Base-by-base conservation (phyloP, 768 basidiomycete species). In the Russula lepida region DNA sequence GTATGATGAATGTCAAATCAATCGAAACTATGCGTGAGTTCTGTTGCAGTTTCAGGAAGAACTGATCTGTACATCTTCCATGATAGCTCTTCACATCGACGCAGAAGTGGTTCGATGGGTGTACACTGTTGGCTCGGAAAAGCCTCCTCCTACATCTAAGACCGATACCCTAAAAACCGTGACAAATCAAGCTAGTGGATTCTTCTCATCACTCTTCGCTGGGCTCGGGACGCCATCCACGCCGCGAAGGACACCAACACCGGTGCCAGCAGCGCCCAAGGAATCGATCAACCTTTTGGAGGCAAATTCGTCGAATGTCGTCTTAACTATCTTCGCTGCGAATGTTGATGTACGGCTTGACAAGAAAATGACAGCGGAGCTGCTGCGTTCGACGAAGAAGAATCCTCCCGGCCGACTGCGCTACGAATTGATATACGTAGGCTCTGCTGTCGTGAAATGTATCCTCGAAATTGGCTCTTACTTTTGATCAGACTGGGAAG, bases 361-460 rank as follows among this genome's bases (percentile, higher is more conserved):
- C 64, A 79, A 81, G 72, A 89, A 86, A 68, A 74, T 88, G 52
- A 76, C 81, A 2, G 71, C 76, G 8, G 95, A 98, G 71, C 75
- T 98, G 33, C 81, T 88, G 60, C 79, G 95, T 60, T 90, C 92
- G 0, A 99, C 95, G 11, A 98, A 98, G 81, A 99, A 99, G 77
- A 86, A 89, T 58, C 89, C 92, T 0, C 95, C 95, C 0, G 75
- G 74, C 5, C 81, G 76, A 55, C 81, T 94, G 70, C 84, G 79
- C 58, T 88, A 90, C 56, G 84, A 89, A 66, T 77, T 99, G 12
- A 92, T 99, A 43, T 98, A 91, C 75, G 88, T 89, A 54, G 64
- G 84, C 71, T 17, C n/a, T 15, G 41, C 33, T 46, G 4, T 27
- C 43, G 25, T 50, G 57, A 52, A 60, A 62, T 53, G 17, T 52